Evolutionary conservation across 441 rosid genomes (phyloP).

Genomic region (Isatis lusitanica): DNA sequence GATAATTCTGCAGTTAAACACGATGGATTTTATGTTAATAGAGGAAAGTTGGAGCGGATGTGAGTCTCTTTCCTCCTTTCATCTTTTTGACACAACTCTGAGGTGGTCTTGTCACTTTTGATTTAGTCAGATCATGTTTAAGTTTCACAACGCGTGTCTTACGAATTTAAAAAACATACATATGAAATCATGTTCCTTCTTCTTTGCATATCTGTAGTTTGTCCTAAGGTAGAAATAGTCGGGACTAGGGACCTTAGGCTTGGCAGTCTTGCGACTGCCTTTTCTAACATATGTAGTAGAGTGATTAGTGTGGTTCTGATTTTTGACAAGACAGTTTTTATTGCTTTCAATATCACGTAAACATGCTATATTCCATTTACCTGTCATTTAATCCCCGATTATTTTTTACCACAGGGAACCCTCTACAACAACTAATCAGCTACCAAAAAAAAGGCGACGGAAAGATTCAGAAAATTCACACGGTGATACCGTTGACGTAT

Average conservation of each 20-base stretch:
- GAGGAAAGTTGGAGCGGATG: slow-evolving; percentile 90
- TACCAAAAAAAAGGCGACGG: slow-evolving; percentile 84
- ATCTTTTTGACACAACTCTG: not conserved
- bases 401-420: slow-evolving; percentile 55
- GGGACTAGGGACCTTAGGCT: not conserved
- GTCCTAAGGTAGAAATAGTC: not conserved
- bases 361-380: not conserved
- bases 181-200: not conserved
- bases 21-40: slow-evolving; percentile 92
- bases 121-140: slow-evolving; percentile 7
- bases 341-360: not conserved
- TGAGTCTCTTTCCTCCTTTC: slow-evolving; percentile 45
- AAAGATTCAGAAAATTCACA: slow-evolving; percentile 57
- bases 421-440: slow-evolving; percentile 53
- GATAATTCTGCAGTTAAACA: slow-evolving; percentile 92
- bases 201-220: slow-evolving; percentile 11
- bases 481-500: slow-evolving; percentile 47
- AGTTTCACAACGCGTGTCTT: not conserved
- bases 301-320: not conserved
- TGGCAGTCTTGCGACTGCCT: slow-evolving; percentile 7
- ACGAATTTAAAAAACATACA: not conserved
- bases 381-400: slow-evolving; percentile 23
- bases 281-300: not conserved
- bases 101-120: not conserved
- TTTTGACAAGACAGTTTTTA: not conserved